These are phyloP conservation scores for Claviceps sp. DNA, from an alignment of 2,329 filamentous ascomycete species.

Conservation along the genomic window DNA sequence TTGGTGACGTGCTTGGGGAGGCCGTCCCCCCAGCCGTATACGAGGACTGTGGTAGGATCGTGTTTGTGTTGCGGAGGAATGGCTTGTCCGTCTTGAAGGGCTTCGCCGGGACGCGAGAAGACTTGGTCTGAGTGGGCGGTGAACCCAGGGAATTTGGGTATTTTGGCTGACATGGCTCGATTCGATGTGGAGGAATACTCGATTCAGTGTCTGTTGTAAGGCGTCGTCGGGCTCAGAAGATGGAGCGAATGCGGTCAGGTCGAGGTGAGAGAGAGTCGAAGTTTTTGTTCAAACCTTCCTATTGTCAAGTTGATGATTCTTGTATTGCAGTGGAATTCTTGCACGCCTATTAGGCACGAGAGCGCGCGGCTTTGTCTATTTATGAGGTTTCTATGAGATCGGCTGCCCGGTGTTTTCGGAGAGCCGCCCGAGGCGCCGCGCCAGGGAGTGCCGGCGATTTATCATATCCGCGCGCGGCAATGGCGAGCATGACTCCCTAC, in stretches of 20 bases:
- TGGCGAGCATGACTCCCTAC: neutral
- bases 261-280: too few relatives aligned
- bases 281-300: too few relatives aligned
- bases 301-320: too few relatives aligned
- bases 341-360: too few relatives aligned
- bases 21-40: constrained; percentile 47
- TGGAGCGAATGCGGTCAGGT: neutral
- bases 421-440: neutral
- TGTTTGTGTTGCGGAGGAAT: neutral
- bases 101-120: constrained; percentile 26
- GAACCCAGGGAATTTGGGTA: constrained; percentile 28
- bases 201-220: neutral
- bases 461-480: neutral
- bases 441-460: neutral
- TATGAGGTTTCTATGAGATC: neutral
- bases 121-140: constrained; percentile 32
- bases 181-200: neutral
- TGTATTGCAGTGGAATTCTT: too few relatives aligned
- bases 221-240: neutral
- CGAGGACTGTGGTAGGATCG: constrained; percentile 33
- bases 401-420: neutral
- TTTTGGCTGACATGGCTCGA: constrained; percentile 4
- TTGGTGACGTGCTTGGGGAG: constrained; percentile 40
- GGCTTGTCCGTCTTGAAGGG: constrained; percentile 8
- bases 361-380: neutral